phyloP scores from a whole-genome alignment of 257 asterid species.

The Solanum lycopersicoides region DNA sequence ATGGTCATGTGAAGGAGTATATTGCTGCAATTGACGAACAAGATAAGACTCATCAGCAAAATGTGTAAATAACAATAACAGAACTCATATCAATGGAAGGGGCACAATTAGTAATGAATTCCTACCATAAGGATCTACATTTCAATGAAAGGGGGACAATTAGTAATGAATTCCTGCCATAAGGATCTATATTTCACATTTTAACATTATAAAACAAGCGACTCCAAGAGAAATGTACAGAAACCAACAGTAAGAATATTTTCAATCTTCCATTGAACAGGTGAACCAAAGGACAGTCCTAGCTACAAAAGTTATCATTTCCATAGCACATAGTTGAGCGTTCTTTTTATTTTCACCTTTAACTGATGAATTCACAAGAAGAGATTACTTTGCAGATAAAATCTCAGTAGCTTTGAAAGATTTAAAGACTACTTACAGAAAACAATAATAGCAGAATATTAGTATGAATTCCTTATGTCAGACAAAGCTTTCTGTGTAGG shows the following conservation, averaged over 20 bases:
- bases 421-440: neutral
- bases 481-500: neutral
- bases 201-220: neutral
- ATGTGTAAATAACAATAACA: neutral
- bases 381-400: neutral
- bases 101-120: neutral
- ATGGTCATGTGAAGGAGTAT: constrained; percentile 44
- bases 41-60: neutral
- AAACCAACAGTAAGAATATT: neutral
- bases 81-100: neutral
- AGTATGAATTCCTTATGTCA: neutral
- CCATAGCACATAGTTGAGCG: neutral
- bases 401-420: neutral
- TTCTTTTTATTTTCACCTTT: neutral
- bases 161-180: neutral
- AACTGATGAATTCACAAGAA: neutral
- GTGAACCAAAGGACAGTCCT: neutral
- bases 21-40: constrained; percentile 38
- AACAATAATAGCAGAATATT: neutral
- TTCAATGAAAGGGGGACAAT: neutral
- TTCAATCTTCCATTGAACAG: neutral
- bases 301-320: neutral
- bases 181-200: neutral
- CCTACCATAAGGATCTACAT: neutral
- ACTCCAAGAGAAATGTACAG: neutral